Evolutionary conservation across 225 moss, liverwort and hornwort species (phyloP), one percentile per base, ranked within the genome.

Genomic region (Marchantia polymorpha): DNA sequence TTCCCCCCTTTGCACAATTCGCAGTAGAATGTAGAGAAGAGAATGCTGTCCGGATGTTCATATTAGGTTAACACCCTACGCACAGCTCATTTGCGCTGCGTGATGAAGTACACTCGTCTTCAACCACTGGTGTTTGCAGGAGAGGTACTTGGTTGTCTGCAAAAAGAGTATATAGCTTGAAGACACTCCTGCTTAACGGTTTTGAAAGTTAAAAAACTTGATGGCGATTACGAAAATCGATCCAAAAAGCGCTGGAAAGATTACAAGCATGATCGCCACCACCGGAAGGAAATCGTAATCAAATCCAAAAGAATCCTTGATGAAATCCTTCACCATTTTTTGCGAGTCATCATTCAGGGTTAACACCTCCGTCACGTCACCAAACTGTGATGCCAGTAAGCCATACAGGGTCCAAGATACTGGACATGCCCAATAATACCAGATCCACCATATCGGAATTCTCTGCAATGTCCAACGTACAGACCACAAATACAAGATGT

Each of bases 391-490:
- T 12, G 31, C 74, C 47, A 86, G 48, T 7, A 83, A 68, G 60
- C 86, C 86, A 69, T 86, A 82, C 25, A 86, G 20, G 63, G 83
- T 83, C 86, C 86, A 86, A 7, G 86, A 76, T 12, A 83, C 76
- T 69, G 86, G 86, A 64, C 83, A 78, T 13, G 68, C 47, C 78
- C 81, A 83, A 56, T 86, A 86, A 10, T 86, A 86, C 86, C 86
- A 86, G 9, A 81, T 69, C 81, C 83, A 86, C 86, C 86, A 86
- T 48, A 15, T 26, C 15, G 86, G 86, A 48, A 86, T 81, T 55
- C 64, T 71, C 75, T 83, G 69, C 74, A 76, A 26, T 77, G 39
- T 1, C 22, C 48, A 71, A 47, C 39, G 39, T 19, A 19, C 47
- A 75, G 17, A 54, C 26, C 30, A 68, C 52, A 82, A 3, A 86